Conservation (phyloP, 2,329 filamentous ascomycete species). For the Graphiopsis chlorocephala region DNA sequence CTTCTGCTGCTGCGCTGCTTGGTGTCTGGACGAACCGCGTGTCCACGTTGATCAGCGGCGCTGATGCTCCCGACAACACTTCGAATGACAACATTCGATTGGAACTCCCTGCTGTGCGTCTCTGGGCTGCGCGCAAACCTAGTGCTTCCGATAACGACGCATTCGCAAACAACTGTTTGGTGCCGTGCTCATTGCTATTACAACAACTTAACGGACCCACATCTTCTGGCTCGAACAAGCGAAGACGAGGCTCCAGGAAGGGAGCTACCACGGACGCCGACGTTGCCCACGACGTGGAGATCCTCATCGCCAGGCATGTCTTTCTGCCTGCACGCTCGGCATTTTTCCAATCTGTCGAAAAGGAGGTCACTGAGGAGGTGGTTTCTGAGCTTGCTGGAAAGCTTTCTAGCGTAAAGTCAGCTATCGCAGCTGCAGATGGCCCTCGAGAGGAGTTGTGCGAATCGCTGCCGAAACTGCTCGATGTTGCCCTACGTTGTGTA, state of each 20-base stretch:
- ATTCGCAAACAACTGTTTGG: conserved; percentile 29
- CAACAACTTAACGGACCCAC: conserved; percentile 1
- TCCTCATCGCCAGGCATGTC: conserved; percentile 42
- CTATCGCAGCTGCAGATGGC: background rate
- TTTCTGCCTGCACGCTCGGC: conserved; percentile 39
- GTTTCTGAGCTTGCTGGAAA: conserved; percentile 8
- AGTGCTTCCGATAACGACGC: conserved; percentile 22
- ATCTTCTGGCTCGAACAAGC: conserved; percentile 1
- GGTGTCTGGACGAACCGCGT: conserved; percentile 25
- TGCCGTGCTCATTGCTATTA: conserved; percentile 23
- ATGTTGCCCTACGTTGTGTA: conserved; percentile 41
- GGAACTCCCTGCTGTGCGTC: conserved; percentile 19
- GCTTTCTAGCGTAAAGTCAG: conserved; percentile 4
- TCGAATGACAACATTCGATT: background rate
- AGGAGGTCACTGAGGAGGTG: conserved; percentile 12
- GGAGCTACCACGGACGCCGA: background rate
- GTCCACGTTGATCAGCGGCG: background rate
- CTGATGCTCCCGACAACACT: background rate
- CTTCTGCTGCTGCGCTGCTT: conserved; percentile 24
- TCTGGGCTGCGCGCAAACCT: conserved; percentile 30
- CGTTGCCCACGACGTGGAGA: conserved; percentile 29
- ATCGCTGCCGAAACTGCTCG: conserved; percentile 33
- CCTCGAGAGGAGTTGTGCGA: conserved; percentile 1
- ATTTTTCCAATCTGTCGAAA: conserved; percentile 31
- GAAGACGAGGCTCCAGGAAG: background rate